Evolutionary conservation across 352 stramenopile genomes (phyloP).

Genomic region (Pilasporangium apinafurcum): DNA sequence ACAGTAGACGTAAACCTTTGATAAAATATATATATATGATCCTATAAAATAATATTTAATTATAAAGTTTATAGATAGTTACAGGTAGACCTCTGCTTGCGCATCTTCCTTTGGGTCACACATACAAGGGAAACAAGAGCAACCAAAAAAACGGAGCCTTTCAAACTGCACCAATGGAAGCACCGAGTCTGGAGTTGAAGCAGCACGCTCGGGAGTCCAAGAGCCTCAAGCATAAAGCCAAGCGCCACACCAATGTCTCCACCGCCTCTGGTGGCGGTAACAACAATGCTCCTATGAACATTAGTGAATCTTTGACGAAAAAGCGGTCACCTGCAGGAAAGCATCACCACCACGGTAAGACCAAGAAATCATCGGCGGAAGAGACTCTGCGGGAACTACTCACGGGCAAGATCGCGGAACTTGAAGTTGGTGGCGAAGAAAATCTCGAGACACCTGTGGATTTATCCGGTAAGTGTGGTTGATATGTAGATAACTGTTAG

Average conservation of each 20-base stretch:
- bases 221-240: constrained; percentile 82
- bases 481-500: background rate
- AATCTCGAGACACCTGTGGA: constrained; percentile 72
- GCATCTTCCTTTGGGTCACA: too few species aligned
- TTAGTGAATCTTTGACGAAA: constrained; percentile 8
- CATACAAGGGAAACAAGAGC: too few species aligned
- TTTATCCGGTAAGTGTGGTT: constrained; percentile 30
- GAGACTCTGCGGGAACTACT: constrained; percentile 72
- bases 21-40: too few species aligned
- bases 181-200: constrained; percentile 52
- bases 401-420: constrained; percentile 78
- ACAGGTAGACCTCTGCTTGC: too few species aligned
- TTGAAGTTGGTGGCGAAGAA: constrained; percentile 77
- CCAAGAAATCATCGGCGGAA: constrained; percentile 19
- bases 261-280: constrained; percentile 7
- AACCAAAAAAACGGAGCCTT: too few species aligned
- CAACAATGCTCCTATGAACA: background rate
- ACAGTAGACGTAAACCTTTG: too few species aligned
- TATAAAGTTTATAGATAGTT: too few species aligned
- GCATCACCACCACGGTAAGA: constrained; percentile 14
- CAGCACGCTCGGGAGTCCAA: constrained; percentile 45
- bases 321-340: constrained; percentile 10
- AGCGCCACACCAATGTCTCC: constrained; percentile 35
- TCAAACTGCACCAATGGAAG: too few species aligned
- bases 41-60: too few species aligned